Evolutionary conservation across 2,329 filamentous ascomycete genomes (phyloP).

Genomic region (Colletotrichum cordylinicola): DNA sequence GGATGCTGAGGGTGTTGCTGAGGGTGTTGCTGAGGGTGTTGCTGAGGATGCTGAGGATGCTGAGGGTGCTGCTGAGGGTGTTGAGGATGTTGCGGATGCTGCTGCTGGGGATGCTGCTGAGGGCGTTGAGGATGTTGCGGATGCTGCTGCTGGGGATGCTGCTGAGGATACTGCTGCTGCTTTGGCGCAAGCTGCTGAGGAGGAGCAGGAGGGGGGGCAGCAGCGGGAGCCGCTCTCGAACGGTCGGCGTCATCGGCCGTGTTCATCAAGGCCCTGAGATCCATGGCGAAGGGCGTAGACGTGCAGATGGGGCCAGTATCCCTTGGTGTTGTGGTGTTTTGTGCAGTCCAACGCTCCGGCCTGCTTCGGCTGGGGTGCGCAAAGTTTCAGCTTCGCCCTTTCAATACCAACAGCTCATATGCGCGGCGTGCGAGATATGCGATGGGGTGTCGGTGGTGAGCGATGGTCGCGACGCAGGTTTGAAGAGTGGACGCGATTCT

Average conservation of each 20-base stretch:
- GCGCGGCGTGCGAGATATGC: constrained; percentile 1
- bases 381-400: constrained; percentile 17
- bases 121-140: constrained; percentile 26
- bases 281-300: constrained; percentile 42
- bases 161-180: constrained; percentile 27
- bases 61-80: constrained; percentile 7
- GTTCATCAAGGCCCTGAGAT: constrained; percentile 62
- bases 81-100: constrained; percentile 1
- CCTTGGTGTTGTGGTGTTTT: not conserved
- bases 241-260: constrained; percentile 52
- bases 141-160: constrained; percentile 32
- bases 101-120: constrained; percentile 26
- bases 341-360: constrained; percentile 10
- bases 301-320: not conserved
- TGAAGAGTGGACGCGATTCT: not conserved
- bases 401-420: constrained; percentile 12
- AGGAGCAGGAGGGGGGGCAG: not conserved
- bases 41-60: constrained; percentile 27
- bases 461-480: not conserved
- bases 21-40: constrained; percentile 24
- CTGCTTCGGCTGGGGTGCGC: constrained; percentile 15
- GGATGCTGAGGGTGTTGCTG: not conserved
- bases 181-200: constrained; percentile 15
- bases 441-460: not conserved
- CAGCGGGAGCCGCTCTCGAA: constrained; percentile 35